Conservation (phyloP, 257 asterid species). For the Przewalskia tangutica region DNA sequence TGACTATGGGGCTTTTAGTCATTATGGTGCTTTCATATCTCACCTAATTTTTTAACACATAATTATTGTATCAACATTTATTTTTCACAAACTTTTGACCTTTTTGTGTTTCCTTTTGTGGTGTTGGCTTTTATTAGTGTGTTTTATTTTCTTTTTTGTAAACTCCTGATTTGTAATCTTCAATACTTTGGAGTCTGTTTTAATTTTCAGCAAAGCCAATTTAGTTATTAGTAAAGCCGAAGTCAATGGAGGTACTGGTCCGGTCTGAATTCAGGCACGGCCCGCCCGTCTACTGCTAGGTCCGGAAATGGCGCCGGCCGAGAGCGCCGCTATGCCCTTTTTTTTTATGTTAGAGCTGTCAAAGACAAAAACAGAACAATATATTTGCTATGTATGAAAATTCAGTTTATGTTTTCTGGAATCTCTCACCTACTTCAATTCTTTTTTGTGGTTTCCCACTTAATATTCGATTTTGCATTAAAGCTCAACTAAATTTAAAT, state of each 20-base stretch:
- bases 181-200: background rate
- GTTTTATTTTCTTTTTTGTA: background rate
- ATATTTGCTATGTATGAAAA: background rate
- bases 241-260: too few species aligned
- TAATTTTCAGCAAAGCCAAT: too few species aligned
- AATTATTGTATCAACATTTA: background rate
- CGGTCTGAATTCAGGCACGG: too few species aligned
- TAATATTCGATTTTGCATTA: too few species aligned
- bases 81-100: background rate
- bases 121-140: background rate
- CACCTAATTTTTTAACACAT: background rate
- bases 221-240: too few species aligned
- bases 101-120: background rate
- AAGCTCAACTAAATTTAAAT: too few species aligned
- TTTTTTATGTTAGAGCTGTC: background rate
- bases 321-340: too few species aligned
- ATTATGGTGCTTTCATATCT: constrained; percentile 16
- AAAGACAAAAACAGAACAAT: background rate
- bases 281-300: too few species aligned
- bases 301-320: too few species aligned
- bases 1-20: background rate
- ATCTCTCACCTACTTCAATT: background rate
- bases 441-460: too few species aligned
- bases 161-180: background rate
- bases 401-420: background rate